A percentile compares a stretch with the other conserved stretches of the same genome.
phyloP scores from a whole-genome alignment of 2,329 filamentous ascomycete genomes.

The Fusarium napiforme region DNA sequence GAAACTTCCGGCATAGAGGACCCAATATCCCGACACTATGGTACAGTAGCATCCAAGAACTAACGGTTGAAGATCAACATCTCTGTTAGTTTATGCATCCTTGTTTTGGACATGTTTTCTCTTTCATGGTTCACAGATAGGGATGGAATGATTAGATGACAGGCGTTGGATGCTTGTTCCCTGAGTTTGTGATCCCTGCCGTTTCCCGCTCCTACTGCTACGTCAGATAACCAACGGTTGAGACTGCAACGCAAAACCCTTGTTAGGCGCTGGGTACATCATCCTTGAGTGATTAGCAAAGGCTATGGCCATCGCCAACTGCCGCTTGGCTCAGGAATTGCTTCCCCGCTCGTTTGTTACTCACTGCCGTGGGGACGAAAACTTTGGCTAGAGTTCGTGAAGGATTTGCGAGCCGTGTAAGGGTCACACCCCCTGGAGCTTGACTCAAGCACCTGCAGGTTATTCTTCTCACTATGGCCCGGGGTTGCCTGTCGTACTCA shows the following conservation, averaged over 20 bases:
- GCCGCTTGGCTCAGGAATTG: neutral
- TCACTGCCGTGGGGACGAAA: neutral
- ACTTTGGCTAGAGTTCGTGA: neutral
- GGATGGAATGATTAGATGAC: neutral
- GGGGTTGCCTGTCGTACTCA: neutral
- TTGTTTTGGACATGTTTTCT: neutral
- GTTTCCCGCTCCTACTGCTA: neutral
- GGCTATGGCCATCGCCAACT: neutral
- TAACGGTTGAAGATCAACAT: constrained; percentile 21
- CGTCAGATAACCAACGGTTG: constrained; percentile 7
- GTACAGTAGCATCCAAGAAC: constrained; percentile 6
- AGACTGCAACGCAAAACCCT: neutral
- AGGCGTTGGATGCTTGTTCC: neutral
- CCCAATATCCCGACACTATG: neutral
- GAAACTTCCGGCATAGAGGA: constrained; percentile 1
- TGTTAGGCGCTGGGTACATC: neutral
- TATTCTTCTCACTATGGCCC: neutral
- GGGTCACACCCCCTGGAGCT: neutral
- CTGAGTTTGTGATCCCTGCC: neutral
- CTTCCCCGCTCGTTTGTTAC: neutral
- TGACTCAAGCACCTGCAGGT: neutral
- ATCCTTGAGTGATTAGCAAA: neutral
- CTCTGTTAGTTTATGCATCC: neutral
- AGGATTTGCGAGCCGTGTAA: neutral
- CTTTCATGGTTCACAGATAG: neutral